Percentiles rank a stretch among this genome's conserved stretches.
phyloP scores from a whole-genome alignment of 345 rosid species.

The Luvunga scandens region DNA sequence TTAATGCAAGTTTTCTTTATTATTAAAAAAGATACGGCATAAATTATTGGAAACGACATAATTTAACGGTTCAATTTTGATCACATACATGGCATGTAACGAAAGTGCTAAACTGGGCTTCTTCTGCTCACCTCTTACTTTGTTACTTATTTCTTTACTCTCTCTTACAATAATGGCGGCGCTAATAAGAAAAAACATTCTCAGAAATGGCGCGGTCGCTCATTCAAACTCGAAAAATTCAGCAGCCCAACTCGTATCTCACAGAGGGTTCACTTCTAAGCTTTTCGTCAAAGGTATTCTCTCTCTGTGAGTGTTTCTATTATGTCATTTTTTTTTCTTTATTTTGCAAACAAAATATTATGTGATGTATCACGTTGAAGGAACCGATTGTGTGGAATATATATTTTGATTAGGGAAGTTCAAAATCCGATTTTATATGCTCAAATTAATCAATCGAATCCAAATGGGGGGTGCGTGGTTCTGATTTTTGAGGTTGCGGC shows the following conservation, averaged over 20 bases:
- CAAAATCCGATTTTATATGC: background rate
- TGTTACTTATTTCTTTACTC: no score
- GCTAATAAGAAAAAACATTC: slow-evolving; percentile 9
- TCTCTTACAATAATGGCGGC: slow-evolving; percentile 24
- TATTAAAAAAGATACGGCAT: accelerated
- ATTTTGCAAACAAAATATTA: no score
- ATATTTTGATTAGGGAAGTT: background rate
- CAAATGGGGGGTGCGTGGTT: background rate
- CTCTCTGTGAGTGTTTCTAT: no score
- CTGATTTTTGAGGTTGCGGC: background rate
- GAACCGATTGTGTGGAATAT: background rate
- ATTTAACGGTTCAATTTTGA: no score
- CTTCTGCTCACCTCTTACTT: no score
- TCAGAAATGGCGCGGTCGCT: background rate
- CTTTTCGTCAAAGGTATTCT: slow-evolving; percentile 38
- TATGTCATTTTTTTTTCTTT: no score
- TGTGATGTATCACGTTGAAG: background rate
- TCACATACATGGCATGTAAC: no score
- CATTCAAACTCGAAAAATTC: slow-evolving; percentile 1
- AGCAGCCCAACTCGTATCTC: slow-evolving; percentile 19
- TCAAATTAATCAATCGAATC: background rate
- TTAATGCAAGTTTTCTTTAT: no score
- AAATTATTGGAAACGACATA: no score
- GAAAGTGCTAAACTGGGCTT: no score
- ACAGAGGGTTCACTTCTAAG: slow-evolving; percentile 30